phyloP scores from a whole-genome alignment of 208 protist genomes.

The Trypanosoma vivax region DNA sequence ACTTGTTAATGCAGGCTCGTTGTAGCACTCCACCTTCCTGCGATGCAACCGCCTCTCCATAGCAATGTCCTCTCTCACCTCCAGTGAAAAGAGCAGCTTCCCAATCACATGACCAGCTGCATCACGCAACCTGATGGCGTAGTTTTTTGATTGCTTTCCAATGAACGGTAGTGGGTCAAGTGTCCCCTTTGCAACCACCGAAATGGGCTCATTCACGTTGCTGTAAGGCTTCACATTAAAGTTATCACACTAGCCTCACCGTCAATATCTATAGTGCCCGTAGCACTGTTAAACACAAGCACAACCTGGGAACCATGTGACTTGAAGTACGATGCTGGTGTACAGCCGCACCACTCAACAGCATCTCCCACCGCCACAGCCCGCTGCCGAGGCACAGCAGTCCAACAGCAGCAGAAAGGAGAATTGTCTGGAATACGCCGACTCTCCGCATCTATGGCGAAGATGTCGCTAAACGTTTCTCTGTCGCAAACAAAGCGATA shows the following conservation, averaged over 20 bases:
- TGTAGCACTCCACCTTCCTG: no score
- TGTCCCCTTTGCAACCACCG: conserved; percentile 71
- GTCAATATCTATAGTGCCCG: conserved; percentile 26
- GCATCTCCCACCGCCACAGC: conserved; percentile 4
- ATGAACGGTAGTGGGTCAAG: conserved; percentile 63
- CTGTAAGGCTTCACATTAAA: conserved; percentile 54
- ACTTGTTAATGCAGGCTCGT: no score
- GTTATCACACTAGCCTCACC: conserved; percentile 43
- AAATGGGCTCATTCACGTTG: conserved; percentile 31
- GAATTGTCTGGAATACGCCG: conserved; percentile 56
- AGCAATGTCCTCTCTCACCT: conserved; percentile 28
- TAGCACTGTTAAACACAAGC: conserved; percentile 34
- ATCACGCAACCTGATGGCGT: conserved; percentile 82
- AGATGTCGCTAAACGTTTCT: conserved; percentile 56
- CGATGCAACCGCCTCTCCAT: no score
- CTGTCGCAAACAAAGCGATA: conserved; percentile 79
- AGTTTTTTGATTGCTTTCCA: conserved; percentile 70
- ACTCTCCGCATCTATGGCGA: conserved; percentile 37
- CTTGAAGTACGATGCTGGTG: conserved; percentile 44
- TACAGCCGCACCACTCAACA: conserved; percentile 18
- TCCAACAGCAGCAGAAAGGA: conserved; percentile 60
- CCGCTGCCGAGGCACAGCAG: conserved; percentile 29
- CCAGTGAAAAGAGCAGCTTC: conserved; percentile 68
- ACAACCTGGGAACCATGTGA: conserved; percentile 48
- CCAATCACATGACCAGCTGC: conserved; percentile 55